These are phyloP conservation scores for Talaromyces verruculosus DNA, from an alignment of 2,329 filamentous ascomycete genomes.

Conservation along the genomic window DNA sequence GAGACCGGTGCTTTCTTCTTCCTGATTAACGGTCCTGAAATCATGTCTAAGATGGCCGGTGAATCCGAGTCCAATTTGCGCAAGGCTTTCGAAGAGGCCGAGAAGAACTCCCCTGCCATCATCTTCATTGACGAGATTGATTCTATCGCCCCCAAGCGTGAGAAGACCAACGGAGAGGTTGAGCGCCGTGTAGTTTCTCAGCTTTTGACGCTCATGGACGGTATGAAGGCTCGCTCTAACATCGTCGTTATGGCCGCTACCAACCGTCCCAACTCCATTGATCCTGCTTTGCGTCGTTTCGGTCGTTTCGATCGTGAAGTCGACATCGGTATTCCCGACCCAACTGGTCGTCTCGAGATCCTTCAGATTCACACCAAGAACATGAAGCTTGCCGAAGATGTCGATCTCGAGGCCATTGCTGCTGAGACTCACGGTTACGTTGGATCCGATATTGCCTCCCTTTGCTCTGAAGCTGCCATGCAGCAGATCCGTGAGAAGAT, in stretches of 20 bases:
- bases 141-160: slow-evolving; percentile 98
- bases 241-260: slow-evolving; percentile 99
- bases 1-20: slow-evolving; percentile 99
- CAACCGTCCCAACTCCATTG: slow-evolving; percentile 97
- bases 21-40: slow-evolving; percentile 95
- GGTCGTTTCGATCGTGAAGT: slow-evolving; percentile 98
- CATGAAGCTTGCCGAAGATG: slow-evolving; percentile 98
- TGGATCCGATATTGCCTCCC: slow-evolving; percentile 94
- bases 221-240: slow-evolving; percentile 99
- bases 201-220: slow-evolving; percentile 98
- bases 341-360: slow-evolving; percentile 97
- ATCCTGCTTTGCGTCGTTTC: slow-evolving; percentile 95
- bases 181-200: slow-evolving; percentile 99
- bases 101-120: slow-evolving; percentile 93
- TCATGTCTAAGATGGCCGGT: slow-evolving; percentile 99
- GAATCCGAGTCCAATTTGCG: slow-evolving; percentile 99
- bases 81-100: slow-evolving; percentile 99
- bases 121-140: slow-evolving; percentile 99
- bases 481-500: slow-evolving; percentile 99
- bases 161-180: slow-evolving; percentile 91
- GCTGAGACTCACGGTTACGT: slow-evolving; percentile 99
- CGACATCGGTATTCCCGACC: slow-evolving; percentile 96
- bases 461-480: slow-evolving; percentile 99
- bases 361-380: slow-evolving; percentile 99
- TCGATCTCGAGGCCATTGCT: slow-evolving; percentile 94